Percentiles rank a stretch among this genome's conserved stretches.
Evolutionary conservation across 208 protist species (phyloP).

Genomic region (Paratrypanosoma confusum): DNA sequence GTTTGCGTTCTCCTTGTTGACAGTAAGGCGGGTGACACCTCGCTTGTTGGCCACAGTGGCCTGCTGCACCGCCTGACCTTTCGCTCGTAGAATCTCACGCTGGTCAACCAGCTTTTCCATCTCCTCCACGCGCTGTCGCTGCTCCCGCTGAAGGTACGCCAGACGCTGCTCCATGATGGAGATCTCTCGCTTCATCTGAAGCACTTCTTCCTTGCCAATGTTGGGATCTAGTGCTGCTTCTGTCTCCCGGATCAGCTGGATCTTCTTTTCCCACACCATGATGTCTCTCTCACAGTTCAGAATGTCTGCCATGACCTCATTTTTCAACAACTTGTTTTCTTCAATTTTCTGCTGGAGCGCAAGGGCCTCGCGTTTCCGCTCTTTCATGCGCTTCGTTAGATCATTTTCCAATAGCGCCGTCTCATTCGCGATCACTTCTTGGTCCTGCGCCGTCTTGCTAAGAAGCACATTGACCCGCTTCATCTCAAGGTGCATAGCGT

Average conservation of each 20-base stretch:
- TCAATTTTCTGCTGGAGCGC: conserved; percentile 81
- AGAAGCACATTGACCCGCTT: conserved; percentile 89
- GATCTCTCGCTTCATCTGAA: conserved; percentile 94
- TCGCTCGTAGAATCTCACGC: conserved; percentile 88
- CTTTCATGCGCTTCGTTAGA: conserved; percentile 79
- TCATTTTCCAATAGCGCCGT: conserved; percentile 89
- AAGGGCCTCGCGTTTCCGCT: conserved; percentile 85
- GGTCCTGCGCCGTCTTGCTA: conserved; percentile 61
- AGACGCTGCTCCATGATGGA: conserved; percentile 91
- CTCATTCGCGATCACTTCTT: conserved; percentile 75
- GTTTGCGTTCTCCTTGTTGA: conserved; percentile 80
- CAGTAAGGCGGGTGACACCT: conserved; percentile 52
- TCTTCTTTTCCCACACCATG: conserved; percentile 94
- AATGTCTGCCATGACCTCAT: conserved; percentile 75
- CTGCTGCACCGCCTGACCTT: conserved; percentile 76
- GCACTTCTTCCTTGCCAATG: conserved; percentile 88
- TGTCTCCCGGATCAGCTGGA: conserved; percentile 93
- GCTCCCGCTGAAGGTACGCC: conserved; percentile 82
- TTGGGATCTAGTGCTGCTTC: conserved; percentile 91
- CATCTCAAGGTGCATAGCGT: conserved; percentile 87
- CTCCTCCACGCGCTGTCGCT: conserved; percentile 88
- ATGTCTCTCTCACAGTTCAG: conserved; percentile 90
- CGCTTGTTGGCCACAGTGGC: conserved; percentile 43
- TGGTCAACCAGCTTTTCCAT: conserved; percentile 93
- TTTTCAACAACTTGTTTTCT: conserved; percentile 63